These are phyloP conservation scores for Clonostachys solani DNA, from an alignment of 2,329 filamentous ascomycete species.

Conservation along the genomic window DNA sequence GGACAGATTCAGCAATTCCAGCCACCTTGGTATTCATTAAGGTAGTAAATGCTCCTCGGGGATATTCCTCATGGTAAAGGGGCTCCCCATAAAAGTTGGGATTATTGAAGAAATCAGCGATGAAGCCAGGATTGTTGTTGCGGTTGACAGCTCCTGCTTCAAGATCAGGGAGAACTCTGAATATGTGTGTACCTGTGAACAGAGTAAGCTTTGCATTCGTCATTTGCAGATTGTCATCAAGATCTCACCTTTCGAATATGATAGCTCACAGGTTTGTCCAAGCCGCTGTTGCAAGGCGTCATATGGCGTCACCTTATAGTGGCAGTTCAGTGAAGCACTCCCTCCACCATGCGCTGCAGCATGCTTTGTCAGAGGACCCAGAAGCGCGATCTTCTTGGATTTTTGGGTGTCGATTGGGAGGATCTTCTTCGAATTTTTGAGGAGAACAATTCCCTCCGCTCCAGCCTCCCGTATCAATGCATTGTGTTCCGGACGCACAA, in stretches of 20 bases:
- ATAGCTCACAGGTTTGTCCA: too few relatives aligned
- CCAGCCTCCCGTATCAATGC: conserved; percentile 14
- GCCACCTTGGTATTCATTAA: background rate
- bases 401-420: conserved; percentile 19
- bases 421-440: conserved; percentile 56
- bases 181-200: background rate
- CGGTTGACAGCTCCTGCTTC: background rate
- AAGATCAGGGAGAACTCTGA: background rate
- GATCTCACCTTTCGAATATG: conserved; percentile 8
- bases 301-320: conserved; percentile 21
- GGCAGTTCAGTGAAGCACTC: conserved; percentile 20
- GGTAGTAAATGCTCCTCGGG: conserved; percentile 15
- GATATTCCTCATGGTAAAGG: background rate
- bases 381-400: conserved; percentile 17
- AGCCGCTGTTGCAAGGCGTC: conserved; percentile 11
- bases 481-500: conserved; percentile 8
- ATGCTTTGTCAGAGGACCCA: conserved; percentile 20
- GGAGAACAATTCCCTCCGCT: conserved; percentile 52
- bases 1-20: too few relatives aligned
- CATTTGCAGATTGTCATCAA: conserved; percentile 11
- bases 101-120: conserved; percentile 8
- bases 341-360: conserved; percentile 23
- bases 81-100: background rate
- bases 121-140: background rate
- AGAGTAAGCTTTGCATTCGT: too few relatives aligned